Percentiles rank a stretch among this genome's conserved stretches.
These are phyloP conservation scores for Colletotrichum salicis DNA, from an alignment of 2,329 filamentous ascomycete genomes.

Conservation along the genomic window DNA sequence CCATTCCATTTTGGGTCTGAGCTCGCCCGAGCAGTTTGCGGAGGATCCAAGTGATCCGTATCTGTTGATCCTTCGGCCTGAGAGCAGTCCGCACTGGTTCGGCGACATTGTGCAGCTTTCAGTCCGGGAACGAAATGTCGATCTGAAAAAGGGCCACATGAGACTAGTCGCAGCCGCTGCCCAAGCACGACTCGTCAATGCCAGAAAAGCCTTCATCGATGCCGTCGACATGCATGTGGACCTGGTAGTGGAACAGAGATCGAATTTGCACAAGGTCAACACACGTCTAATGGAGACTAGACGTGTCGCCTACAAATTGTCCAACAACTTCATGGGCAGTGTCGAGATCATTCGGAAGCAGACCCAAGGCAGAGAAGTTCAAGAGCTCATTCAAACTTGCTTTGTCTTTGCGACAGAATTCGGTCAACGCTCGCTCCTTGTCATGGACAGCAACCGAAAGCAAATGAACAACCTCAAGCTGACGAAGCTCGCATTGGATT, in stretches of 20 bases:
- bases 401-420: constrained; percentile 99
- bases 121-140: constrained; percentile 81
- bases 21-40: constrained; percentile 63
- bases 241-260: constrained; percentile 89
- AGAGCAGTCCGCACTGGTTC: constrained; percentile 82
- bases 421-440: constrained; percentile 90
- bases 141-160: constrained; percentile 87
- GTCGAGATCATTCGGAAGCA: constrained; percentile 93
- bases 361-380: constrained; percentile 84
- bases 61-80: constrained; percentile 84
- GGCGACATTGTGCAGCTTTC: constrained; percentile 78
- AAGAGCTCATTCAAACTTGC: constrained; percentile 96
- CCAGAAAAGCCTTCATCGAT: constrained; percentile 81
- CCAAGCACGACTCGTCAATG: constrained; percentile 79
- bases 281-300: constrained; percentile 92
- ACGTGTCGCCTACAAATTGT: constrained; percentile 94
- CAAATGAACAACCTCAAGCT: constrained; percentile 98
- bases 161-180: constrained; percentile 91
- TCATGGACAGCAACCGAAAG: constrained; percentile 94
- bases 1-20: constrained; percentile 82
- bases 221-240: constrained; percentile 87
- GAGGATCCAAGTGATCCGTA: constrained; percentile 86
- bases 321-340: constrained; percentile 98
- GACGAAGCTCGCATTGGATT: constrained; percentile 91
- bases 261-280: constrained; percentile 93